Evolutionary conservation across 805 yeast genomes (phyloP).

Genomic region (Kluyveromyces wickerhamii): DNA sequence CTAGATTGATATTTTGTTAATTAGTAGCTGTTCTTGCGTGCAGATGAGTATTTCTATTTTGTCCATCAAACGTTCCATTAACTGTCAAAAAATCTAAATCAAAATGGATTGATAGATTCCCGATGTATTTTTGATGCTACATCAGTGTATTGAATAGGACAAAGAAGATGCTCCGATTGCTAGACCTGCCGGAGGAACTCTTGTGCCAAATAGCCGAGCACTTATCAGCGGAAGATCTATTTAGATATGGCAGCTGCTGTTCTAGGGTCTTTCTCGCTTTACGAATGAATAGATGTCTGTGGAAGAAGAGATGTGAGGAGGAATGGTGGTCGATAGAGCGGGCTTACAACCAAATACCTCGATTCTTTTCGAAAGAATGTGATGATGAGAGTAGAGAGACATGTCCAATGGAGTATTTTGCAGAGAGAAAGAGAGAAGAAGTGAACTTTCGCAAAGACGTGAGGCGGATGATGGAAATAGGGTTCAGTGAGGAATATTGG

Average conservation of each 20-base stretch:
- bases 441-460: not conserved
- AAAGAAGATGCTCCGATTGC: not conserved
- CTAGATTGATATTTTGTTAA: too few relatives aligned
- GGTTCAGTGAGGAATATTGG: constrained; percentile 3
- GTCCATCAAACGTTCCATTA: too few relatives aligned
- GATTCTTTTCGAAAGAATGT: not conserved
- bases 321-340: constrained; percentile 1
- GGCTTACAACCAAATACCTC: not conserved
- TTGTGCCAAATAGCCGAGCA: not conserved
- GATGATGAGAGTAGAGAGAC: not conserved
- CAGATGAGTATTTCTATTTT: too few relatives aligned
- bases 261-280: not conserved
- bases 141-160: too few relatives aligned
- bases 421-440: constrained; percentile 1
- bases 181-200: constrained; percentile 3
- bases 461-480: not conserved
- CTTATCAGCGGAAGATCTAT: constrained; percentile 1
- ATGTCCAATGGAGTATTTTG: not conserved
- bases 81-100: too few relatives aligned
- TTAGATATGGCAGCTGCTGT: not conserved
- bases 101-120: too few relatives aligned
- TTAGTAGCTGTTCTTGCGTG: too few relatives aligned
- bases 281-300: not conserved
- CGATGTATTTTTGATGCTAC: too few relatives aligned
- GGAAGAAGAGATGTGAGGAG: not conserved